A percentile compares a stretch with the other conserved stretches of the same genome.
Evolutionary conservation across 805 yeast species (phyloP).

Genomic region (Wickerhamomyces alni): DNA sequence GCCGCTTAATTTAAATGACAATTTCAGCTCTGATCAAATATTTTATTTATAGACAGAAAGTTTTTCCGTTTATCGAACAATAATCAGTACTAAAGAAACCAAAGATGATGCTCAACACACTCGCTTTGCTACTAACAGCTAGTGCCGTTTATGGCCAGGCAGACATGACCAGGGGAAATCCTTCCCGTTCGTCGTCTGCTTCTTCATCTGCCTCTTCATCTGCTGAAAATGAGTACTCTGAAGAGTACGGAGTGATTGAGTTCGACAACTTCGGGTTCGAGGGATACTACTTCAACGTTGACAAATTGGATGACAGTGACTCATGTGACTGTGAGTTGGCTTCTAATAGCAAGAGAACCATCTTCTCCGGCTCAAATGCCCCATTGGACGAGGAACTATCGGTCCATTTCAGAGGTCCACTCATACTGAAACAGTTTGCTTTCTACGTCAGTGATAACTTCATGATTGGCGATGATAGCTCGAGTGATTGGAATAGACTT

Average conservation of each 20-base stretch:
- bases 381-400: constrained; percentile 67
- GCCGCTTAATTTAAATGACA: no score
- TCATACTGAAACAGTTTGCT: constrained; percentile 54
- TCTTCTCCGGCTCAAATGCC: constrained; percentile 53
- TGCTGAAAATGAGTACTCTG: constrained; percentile 9
- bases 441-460: constrained; percentile 46
- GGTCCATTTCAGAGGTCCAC: constrained; percentile 77
- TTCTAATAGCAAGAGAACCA: constrained; percentile 28
- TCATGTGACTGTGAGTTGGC: constrained; percentile 43
- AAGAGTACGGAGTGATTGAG: constrained; percentile 34
- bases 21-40: no score
- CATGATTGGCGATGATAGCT: constrained; percentile 24
- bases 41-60: no score
- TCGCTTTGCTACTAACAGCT: no score
- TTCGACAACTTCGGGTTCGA: constrained; percentile 50
- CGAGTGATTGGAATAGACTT: constrained; percentile 49
- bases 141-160: neutral
- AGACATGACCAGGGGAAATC: no score
- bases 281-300: constrained; percentile 47
- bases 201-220: constrained; percentile 8
- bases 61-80: no score
- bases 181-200: constrained; percentile 3
- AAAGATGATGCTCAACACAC: no score
- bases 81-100: no score
- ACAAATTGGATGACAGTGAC: constrained; percentile 33